These are phyloP conservation scores for Zygosaccharomyces sapae DNA, from an alignment of 1,139 yeast species.

Conservation along the genomic window DNA sequence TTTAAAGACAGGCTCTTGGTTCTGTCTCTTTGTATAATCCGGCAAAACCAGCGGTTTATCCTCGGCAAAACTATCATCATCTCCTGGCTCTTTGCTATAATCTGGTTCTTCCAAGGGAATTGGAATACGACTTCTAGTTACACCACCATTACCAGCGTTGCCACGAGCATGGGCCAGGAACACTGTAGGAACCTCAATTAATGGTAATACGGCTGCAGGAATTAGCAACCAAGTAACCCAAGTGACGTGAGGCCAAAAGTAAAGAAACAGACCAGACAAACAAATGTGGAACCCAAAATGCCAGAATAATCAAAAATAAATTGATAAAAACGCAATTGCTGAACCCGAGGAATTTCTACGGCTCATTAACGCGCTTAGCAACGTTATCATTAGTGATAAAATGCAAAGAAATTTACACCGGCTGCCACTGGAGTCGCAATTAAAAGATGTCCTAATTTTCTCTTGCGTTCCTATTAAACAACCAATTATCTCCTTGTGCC, in stretches of 20 bases:
- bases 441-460: slow-evolving; percentile 64
- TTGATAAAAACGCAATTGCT: slow-evolving; percentile 35
- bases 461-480: slow-evolving; percentile 56
- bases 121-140: slow-evolving; percentile 12
- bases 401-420: slow-evolving; percentile 52
- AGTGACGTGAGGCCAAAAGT: slow-evolving; percentile 58
- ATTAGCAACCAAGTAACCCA: slow-evolving; percentile 71
- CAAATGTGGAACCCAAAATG: slow-evolving; percentile 49
- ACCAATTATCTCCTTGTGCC: slow-evolving; percentile 41
- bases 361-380: slow-evolving; percentile 6
- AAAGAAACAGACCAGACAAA: slow-evolving; percentile 52
- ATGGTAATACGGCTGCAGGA: slow-evolving; percentile 56
- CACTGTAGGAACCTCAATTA: slow-evolving; percentile 44
- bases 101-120: slow-evolving; percentile 1
- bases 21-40: slow-evolving; percentile 6
- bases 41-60: slow-evolving; percentile 16
- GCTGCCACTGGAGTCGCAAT: slow-evolving; percentile 80
- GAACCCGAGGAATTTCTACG: slow-evolving; percentile 38
- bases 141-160: slow-evolving; percentile 33
- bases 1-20: slow-evolving; percentile 13
- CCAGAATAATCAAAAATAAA: slow-evolving; percentile 40
- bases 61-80: slow-evolving; percentile 8
- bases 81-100: neutral
- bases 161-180: slow-evolving; percentile 37
- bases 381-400: slow-evolving; percentile 36